Conservation (phyloP, 345 rosid species). For the Jatropha curcas region DNA sequence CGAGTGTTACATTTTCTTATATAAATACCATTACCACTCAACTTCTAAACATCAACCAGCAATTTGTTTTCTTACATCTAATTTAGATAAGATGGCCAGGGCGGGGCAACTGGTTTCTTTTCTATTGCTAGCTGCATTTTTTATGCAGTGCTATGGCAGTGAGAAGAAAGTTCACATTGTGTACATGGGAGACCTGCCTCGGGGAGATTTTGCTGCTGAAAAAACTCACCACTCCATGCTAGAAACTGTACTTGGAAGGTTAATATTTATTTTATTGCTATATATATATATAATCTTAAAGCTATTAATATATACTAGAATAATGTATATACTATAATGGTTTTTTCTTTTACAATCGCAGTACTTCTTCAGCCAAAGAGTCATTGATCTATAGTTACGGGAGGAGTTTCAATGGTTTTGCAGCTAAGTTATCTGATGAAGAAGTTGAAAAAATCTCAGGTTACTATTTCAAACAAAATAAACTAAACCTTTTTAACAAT, state of each 20-base stretch:
- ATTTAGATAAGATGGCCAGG: conserved; percentile 17
- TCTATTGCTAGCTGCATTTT: conserved; percentile 24
- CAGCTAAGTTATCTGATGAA: conserved; percentile 41
- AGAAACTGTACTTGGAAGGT: conserved; percentile 41
- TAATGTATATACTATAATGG: no score
- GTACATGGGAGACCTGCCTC: conserved; percentile 41
- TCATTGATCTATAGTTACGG: conserved; percentile 41
- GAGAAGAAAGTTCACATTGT: conserved; percentile 41
- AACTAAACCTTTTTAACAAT: background rate
- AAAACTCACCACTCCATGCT: conserved; percentile 36
- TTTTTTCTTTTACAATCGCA: conserved; percentile 13
- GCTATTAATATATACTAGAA: background rate
- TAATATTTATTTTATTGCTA: background rate
- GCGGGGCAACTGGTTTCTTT: conserved; percentile 15
- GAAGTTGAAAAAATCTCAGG: conserved; percentile 41
- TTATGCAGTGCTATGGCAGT: conserved; percentile 26
- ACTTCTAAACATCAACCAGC: background rate
- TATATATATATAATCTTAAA: no score
- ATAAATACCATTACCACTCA: conserved; percentile 15
- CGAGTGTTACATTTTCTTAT: conserved; percentile 11
- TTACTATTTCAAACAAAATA: conserved; percentile 4
- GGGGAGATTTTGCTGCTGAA: conserved; percentile 15
- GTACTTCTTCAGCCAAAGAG: conserved; percentile 28
- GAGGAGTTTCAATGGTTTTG: conserved; percentile 45
- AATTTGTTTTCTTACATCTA: background rate